Evolutionary conservation across 352 stramenopile genomes (phyloP).

Genomic region (Phytophthora brassicae): DNA sequence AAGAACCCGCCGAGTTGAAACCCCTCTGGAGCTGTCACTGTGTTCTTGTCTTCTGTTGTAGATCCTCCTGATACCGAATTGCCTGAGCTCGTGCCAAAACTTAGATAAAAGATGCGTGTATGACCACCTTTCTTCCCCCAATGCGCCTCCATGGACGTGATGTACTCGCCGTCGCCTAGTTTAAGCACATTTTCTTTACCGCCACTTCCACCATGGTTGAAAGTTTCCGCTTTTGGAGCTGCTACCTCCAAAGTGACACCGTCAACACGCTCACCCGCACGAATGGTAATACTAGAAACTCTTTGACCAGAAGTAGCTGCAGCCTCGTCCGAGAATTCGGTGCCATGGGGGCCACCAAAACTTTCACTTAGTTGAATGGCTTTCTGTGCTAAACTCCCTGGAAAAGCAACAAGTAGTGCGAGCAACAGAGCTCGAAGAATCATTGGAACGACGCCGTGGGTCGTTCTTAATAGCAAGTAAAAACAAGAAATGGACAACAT

Average conservation of each 20-base stretch:
- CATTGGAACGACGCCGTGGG: too few relatives aligned
- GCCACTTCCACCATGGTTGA: constrained; percentile 14
- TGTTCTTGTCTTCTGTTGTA: constrained; percentile 3
- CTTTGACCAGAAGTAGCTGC: background rate
- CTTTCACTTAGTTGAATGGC: constrained; percentile 2
- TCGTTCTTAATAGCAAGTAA: constrained; percentile 7
- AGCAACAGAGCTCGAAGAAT: background rate
- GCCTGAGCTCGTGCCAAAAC: constrained; percentile 7
- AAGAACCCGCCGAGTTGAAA: constrained; percentile 17
- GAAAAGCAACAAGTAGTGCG: background rate
- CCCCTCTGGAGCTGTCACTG: constrained; percentile 11
- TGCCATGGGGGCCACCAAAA: constrained; percentile 1
- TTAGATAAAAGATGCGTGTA: constrained; percentile 11
- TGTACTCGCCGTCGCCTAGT: background rate
- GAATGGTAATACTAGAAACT: background rate
- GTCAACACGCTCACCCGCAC: constrained; percentile 9
- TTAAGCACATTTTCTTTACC: constrained; percentile 2
- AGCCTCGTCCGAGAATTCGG: background rate
- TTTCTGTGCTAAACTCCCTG: background rate
- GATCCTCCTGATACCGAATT: constrained; percentile 10
- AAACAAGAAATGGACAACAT: constrained; percentile 7
- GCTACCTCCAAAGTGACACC: constrained; percentile 13
- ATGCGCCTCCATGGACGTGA: constrained; percentile 23
- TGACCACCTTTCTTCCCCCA: constrained; percentile 10
- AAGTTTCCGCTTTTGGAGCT: constrained; percentile 2